These are phyloP conservation scores for Trametes sp. DNA, from an alignment of 1,284 basidiomycete genomes.

Conservation along the genomic window DNA sequence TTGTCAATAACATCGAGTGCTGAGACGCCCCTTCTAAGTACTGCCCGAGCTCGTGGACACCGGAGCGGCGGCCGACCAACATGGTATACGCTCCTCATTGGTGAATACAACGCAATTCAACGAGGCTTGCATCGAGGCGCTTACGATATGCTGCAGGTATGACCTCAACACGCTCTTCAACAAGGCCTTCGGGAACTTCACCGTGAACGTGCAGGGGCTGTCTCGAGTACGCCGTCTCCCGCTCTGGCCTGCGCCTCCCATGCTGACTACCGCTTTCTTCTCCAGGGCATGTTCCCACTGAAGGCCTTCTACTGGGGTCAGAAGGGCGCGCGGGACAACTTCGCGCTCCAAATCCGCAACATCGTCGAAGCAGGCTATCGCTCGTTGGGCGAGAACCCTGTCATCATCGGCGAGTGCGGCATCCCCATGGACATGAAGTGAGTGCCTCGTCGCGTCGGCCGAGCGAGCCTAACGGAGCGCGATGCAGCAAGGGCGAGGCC, in stretches of 20 bases:
- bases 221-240: slow-evolving; percentile 65
- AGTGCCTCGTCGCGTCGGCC: slow-evolving; percentile 37
- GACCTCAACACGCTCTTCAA: slow-evolving; percentile 87
- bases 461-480: neutral
- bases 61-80: slow-evolving; percentile 67
- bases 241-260: neutral
- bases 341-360: slow-evolving; percentile 81
- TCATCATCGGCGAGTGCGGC: slow-evolving; percentile 90
- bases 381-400: slow-evolving; percentile 79
- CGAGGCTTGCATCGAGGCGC: neutral
- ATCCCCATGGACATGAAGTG: slow-evolving; percentile 96
- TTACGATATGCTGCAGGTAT: slow-evolving; percentile 65
- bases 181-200: slow-evolving; percentile 84
- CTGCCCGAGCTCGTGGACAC: slow-evolving; percentile 80
- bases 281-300: slow-evolving; percentile 83
- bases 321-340: slow-evolving; percentile 81
- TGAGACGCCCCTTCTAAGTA: slow-evolving; percentile 55
- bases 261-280: neutral
- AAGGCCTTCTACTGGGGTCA: slow-evolving; percentile 90
- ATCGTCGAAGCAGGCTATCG: slow-evolving; percentile 74
- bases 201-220: slow-evolving; percentile 90
- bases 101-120: slow-evolving; percentile 49
- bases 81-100: slow-evolving; percentile 94
- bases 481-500: slow-evolving; percentile 70
- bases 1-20: neutral